Evolutionary conservation across 2,329 filamentous ascomycete species (phyloP).

Genomic region (Atkinsonella texensis): DNA sequence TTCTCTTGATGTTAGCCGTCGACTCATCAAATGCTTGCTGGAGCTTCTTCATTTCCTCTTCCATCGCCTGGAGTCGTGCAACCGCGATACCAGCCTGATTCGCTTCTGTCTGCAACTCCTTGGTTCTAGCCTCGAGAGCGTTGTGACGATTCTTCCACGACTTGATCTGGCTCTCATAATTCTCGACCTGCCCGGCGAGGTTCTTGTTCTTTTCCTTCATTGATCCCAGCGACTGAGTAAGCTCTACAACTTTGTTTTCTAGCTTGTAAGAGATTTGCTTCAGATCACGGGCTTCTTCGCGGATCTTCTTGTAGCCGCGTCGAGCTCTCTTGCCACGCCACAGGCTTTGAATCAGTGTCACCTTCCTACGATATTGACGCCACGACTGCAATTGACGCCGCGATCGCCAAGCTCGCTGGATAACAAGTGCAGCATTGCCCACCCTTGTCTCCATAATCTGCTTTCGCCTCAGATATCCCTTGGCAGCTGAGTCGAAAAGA

Average conservation of each 20-base stretch:
- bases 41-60: conserved; percentile 89
- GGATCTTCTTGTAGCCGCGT: conserved; percentile 74
- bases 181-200: conserved; percentile 78
- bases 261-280: conserved; percentile 99
- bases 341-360: conserved; percentile 79
- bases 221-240: conserved; percentile 84
- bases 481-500: conserved; percentile 77
- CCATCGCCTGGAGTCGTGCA: conserved; percentile 79
- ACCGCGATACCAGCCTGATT: conserved; percentile 96
- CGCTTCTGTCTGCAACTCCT: conserved; percentile 90
- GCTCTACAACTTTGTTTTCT: conserved; percentile 98
- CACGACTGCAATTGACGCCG: conserved; percentile 67
- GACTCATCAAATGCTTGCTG: conserved; percentile 86
- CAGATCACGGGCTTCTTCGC: conserved; percentile 92
- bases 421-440: conserved; percentile 80
- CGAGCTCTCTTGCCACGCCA: conserved; percentile 81
- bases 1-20: conserved; percentile 75
- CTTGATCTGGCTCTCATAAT: conserved; percentile 91
- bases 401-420: conserved; percentile 82
- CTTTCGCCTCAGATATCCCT: conserved; percentile 83
- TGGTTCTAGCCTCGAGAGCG: conserved; percentile 75
- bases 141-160: conserved; percentile 92
- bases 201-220: conserved; percentile 93
- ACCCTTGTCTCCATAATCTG: conserved; percentile 88
- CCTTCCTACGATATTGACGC: conserved; percentile 81